Conservation (phyloP, 805 yeast genomes). For the Ogataea nakhonphanomensis region DNA sequence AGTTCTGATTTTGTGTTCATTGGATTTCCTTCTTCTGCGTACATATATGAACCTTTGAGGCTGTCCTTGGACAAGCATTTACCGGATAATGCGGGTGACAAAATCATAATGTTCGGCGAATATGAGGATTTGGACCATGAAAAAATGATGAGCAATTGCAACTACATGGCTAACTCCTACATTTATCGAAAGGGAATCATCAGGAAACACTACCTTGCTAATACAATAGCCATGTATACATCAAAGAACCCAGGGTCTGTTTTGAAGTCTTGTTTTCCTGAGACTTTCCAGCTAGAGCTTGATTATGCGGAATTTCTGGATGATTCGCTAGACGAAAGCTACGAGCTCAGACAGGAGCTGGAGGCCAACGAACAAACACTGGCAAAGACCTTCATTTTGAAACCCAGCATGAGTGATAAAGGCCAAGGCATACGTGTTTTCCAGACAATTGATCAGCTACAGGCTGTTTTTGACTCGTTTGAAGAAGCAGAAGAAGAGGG, state of each 20-base stretch:
- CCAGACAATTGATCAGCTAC: slow-evolving; percentile 72
- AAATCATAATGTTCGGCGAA: slow-evolving; percentile 77
- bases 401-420: slow-evolving; percentile 96
- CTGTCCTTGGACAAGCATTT: slow-evolving; percentile 33
- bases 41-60: slow-evolving; percentile 41
- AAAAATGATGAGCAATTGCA: slow-evolving; percentile 38
- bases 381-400: slow-evolving; percentile 73
- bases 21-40: slow-evolving; percentile 24
- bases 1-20: slow-evolving; percentile 5
- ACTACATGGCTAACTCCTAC: slow-evolving; percentile 73
- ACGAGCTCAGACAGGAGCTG: slow-evolving; percentile 79
- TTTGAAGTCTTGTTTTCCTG: slow-evolving; percentile 62
- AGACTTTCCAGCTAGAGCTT: slow-evolving; percentile 74
- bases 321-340: slow-evolving; percentile 88
- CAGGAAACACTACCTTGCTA: slow-evolving; percentile 84
- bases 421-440: slow-evolving; percentile 94
- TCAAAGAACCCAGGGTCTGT: slow-evolving; percentile 73
- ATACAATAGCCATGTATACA: slow-evolving; percentile 69
- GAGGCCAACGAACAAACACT: slow-evolving; percentile 40
- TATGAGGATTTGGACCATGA: slow-evolving; percentile 88
- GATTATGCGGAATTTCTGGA: slow-evolving; percentile 96
- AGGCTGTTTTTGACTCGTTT: slow-evolving; percentile 77
- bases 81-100: slow-evolving; percentile 17
- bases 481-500: slow-evolving; percentile 70
- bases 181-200: slow-evolving; percentile 87